phyloP scores from a whole-genome alignment of 2,329 filamentous ascomycete genomes.

The Fusarium longipes region DNA sequence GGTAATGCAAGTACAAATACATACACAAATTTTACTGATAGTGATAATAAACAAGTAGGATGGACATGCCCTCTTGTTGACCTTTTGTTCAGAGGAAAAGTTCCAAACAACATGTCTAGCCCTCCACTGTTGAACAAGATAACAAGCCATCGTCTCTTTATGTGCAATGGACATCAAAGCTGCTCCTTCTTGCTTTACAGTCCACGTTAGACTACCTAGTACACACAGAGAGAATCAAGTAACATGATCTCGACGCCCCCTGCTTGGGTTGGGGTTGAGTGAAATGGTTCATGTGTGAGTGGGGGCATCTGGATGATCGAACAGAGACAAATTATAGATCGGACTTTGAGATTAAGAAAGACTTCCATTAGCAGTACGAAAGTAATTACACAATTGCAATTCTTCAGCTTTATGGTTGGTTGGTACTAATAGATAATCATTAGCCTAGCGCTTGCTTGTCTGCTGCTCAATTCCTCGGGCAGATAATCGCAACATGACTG shows the following conservation, averaged over 20 bases:
- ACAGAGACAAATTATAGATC: slow-evolving; percentile 7
- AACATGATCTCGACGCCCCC: background rate
- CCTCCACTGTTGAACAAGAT: background rate
- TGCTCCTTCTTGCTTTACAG: background rate
- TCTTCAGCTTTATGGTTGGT: background rate
- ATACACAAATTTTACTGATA: slow-evolving; percentile 34
- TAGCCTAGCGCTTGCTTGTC: too few relatives aligned
- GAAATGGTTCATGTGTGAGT: slow-evolving; percentile 27
- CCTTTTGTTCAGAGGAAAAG: background rate
- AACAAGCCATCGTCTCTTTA: background rate
- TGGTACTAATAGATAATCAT: too few relatives aligned
- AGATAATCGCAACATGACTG: slow-evolving; percentile 15
- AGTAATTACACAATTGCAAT: background rate
- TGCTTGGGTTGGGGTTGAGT: slow-evolving; percentile 23
- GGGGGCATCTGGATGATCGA: slow-evolving; percentile 10
- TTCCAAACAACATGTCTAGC: background rate
- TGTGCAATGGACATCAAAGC: background rate
- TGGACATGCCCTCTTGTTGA: background rate
- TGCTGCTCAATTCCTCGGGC: slow-evolving; percentile 8
- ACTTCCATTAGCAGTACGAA: background rate
- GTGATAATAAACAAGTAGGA: background rate
- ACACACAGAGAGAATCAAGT: background rate
- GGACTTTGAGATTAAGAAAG: slow-evolving; percentile 2
- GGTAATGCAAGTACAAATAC: slow-evolving; percentile 19
- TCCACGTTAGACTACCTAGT: background rate